A percentile compares a stretch with the other conserved stretches of the same genome.
Evolutionary conservation across 192 early-diverging fungal species (phyloP).

Genomic region (Polychytrium aggregatum): DNA sequence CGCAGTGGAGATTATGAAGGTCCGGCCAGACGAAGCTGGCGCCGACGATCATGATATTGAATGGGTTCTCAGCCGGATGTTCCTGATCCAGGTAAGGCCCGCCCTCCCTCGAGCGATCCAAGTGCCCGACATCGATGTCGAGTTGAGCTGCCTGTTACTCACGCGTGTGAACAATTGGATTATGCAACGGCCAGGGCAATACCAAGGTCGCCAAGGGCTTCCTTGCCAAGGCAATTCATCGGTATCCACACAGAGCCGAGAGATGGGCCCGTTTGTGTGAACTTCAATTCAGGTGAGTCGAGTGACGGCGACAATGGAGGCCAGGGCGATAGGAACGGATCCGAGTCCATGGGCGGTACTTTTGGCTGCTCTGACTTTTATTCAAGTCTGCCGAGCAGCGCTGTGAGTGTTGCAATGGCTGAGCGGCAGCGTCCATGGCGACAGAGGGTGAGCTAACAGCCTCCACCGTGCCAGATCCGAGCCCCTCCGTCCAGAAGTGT

Average conservation of each 20-base stretch:
- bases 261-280: slow-evolving; percentile 16
- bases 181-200: slow-evolving; percentile 5
- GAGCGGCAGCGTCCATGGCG: not conserved
- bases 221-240: slow-evolving; percentile 21
- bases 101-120: not conserved
- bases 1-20: slow-evolving; percentile 52
- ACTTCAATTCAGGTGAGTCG: slow-evolving; percentile 5
- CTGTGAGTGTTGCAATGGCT: slow-evolving; percentile 3
- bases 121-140: not conserved
- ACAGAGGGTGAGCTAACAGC: not conserved
- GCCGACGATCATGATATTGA: slow-evolving; percentile 10
- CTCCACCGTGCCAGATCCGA: no score
- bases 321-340: not conserved
- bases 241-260: slow-evolving; percentile 21
- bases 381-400: slow-evolving; percentile 1
- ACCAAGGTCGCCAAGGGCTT: slow-evolving; percentile 21
- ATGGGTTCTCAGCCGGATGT: slow-evolving; percentile 16
- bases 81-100: slow-evolving; percentile 11
- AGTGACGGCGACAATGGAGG: not conserved
- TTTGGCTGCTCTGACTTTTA: not conserved
- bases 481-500: not conserved
- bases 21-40: slow-evolving; percentile 13
- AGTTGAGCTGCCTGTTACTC: not conserved
- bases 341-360: not conserved
- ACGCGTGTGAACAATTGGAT: not conserved